These are phyloP conservation scores for Taiozyma sp. DNA, from an alignment of 1,139 yeast genomes.

Conservation along the genomic window DNA sequence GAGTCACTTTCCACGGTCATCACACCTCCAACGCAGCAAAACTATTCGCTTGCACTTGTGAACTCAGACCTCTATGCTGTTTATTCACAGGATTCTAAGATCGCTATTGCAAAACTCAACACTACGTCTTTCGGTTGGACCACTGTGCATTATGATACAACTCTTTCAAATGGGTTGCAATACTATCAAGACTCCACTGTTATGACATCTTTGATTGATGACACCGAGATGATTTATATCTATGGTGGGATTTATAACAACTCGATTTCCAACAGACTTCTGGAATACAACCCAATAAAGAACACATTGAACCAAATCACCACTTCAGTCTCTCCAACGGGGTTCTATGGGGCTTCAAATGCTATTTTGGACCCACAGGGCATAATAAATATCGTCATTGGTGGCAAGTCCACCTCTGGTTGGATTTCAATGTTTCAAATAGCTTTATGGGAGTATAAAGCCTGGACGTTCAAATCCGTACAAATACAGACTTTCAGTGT, in stretches of 20 bases:
- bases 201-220: slow-evolving; percentile 33
- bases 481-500: slow-evolving; percentile 28
- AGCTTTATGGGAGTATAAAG: slow-evolving; percentile 53
- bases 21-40: slow-evolving; percentile 17
- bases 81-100: slow-evolving; percentile 15
- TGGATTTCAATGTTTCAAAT: slow-evolving; percentile 61
- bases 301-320: slow-evolving; percentile 30
- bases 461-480: slow-evolving; percentile 52
- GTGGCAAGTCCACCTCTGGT: slow-evolving; percentile 49
- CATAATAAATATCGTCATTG: slow-evolving; percentile 39
- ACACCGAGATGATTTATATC: slow-evolving; percentile 33
- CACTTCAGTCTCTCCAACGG: slow-evolving; percentile 45
- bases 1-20: slow-evolving; percentile 10
- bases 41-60: slow-evolving; percentile 19
- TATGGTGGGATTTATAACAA: slow-evolving; percentile 39
- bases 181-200: slow-evolving; percentile 31
- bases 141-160: slow-evolving; percentile 16
- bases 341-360: slow-evolving; percentile 41
- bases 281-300: slow-evolving; percentile 30
- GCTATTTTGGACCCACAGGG: slow-evolving; percentile 27
- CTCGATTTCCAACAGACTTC: slow-evolving; percentile 33
- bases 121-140: slow-evolving; percentile 23
- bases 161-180: slow-evolving; percentile 3
- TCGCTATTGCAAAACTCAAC: slow-evolving; percentile 21
- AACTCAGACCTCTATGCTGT: slow-evolving; percentile 25